Conservation (phyloP, 352 stramenopile species). For the Peronospora belbahrii region DNA sequence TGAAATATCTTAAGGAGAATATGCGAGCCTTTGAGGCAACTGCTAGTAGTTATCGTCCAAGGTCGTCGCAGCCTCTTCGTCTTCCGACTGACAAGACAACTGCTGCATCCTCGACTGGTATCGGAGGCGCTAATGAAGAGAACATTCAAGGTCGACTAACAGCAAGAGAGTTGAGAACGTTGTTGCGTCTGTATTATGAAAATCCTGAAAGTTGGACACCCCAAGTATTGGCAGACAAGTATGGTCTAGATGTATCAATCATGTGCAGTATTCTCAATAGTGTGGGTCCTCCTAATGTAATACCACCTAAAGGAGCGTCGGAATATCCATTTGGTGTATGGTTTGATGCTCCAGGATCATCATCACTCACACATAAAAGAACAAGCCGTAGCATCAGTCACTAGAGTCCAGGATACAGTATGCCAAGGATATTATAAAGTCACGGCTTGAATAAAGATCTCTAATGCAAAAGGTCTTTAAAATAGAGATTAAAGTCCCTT, state of each 20-base stretch:
- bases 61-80: constrained; percentile 31
- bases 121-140: constrained; percentile 27
- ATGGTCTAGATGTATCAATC: constrained; percentile 26
- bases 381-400: background rate
- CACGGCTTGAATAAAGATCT: background rate
- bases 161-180: constrained; percentile 40
- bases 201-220: constrained; percentile 40
- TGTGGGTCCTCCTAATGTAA: constrained; percentile 48
- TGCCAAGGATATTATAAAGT: too few relatives aligned
- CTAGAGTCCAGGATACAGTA: too few relatives aligned
- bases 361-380: background rate
- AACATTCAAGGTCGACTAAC: constrained; percentile 42
- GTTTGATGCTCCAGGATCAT: constrained; percentile 20
- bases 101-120: constrained; percentile 32
- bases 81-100: constrained; percentile 51
- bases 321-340: constrained; percentile 60
- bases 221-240: constrained; percentile 43
- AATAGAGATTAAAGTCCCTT: background rate
- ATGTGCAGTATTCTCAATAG: constrained; percentile 34
- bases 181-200: constrained; percentile 63
- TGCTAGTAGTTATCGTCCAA: constrained; percentile 51
- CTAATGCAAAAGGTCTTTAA: background rate
- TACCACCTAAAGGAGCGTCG: constrained; percentile 35
- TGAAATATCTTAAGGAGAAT: constrained; percentile 46
- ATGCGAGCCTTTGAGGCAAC: constrained; percentile 46